These are phyloP conservation scores for Pythium folliculosum DNA, from an alignment of 352 stramenopile species.

Conservation along the genomic window DNA sequence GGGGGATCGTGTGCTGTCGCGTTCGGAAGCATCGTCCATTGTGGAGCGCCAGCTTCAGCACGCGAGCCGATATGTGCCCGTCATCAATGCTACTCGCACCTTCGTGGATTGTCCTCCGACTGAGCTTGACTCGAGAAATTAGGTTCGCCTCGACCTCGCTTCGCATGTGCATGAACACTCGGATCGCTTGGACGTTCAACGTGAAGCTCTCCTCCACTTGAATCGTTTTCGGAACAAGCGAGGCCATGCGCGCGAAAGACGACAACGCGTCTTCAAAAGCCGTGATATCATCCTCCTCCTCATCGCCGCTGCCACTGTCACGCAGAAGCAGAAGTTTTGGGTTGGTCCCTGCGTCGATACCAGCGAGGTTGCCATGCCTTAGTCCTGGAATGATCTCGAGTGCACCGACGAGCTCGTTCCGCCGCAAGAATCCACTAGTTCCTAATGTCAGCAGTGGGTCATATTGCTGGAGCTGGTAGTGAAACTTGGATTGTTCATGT, in stretches of 20 bases:
- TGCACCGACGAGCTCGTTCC: conserved; percentile 88
- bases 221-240: conserved; percentile 61
- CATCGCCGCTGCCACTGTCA: conserved; percentile 11
- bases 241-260: conserved; percentile 61
- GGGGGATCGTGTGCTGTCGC: conserved; percentile 55
- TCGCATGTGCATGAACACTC: conserved; percentile 69
- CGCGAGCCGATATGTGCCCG: conserved; percentile 69
- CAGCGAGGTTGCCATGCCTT: conserved; percentile 67
- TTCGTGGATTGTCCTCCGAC: conserved; percentile 53
- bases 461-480: conserved; percentile 69
- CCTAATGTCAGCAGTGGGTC: conserved; percentile 53
- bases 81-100: conserved; percentile 47
- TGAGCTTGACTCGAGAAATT: conserved; percentile 61
- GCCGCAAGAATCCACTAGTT: conserved; percentile 58
- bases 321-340: conserved; percentile 49
- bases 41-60: conserved; percentile 87
- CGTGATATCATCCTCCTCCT: conserved; percentile 39
- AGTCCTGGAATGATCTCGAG: conserved; percentile 77
- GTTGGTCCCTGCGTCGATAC: conserved; percentile 68
- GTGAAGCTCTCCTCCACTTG: conserved; percentile 64
- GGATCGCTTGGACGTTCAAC: conserved; percentile 45
- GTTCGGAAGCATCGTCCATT: conserved; percentile 86
- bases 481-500: conserved; percentile 61
- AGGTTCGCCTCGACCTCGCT: conserved; percentile 71
- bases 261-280: conserved; percentile 54